A percentile compares a stretch with the other conserved stretches of the same genome.
phyloP scores from a whole-genome alignment of 2,329 filamentous ascomycete species.

The Stromatinia cepivora region DNA sequence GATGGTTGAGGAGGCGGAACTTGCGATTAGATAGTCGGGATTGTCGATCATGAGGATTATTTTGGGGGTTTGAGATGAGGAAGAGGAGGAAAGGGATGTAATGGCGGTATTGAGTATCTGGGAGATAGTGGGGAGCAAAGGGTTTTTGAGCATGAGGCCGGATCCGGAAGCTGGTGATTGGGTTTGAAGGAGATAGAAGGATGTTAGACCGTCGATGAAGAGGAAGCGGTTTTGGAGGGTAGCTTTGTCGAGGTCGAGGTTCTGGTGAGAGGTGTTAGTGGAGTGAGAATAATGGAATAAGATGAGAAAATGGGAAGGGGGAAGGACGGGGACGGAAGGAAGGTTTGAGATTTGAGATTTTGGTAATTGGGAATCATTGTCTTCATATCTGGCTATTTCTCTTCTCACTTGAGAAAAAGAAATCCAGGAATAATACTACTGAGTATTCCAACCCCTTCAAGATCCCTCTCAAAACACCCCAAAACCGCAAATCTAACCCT shows the following conservation, averaged over 20 bases:
- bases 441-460: background rate
- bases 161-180: background rate
- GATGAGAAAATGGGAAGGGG: too few relatives aligned
- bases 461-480: background rate
- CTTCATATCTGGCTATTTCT: background rate
- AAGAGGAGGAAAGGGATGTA: background rate
- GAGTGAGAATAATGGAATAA: background rate
- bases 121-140: background rate
- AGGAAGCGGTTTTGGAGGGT: conserved; percentile 59
- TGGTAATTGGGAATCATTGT: background rate
- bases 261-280: conserved; percentile 46
- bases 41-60: conserved; percentile 14
- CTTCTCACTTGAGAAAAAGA: background rate
- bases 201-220: conserved; percentile 48
- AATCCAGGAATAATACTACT: background rate
- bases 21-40: conserved; percentile 9
- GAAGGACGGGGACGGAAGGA: background rate
- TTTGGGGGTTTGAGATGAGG: background rate
- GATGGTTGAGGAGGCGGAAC: background rate
- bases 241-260: conserved; percentile 67
- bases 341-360: background rate
- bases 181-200: background rate
- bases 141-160: background rate
- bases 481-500: too few relatives aligned
- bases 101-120: background rate